phyloP scores from a whole-genome alignment of 192 early-diverging fungal species.

The Coemansia umbellata region DNA sequence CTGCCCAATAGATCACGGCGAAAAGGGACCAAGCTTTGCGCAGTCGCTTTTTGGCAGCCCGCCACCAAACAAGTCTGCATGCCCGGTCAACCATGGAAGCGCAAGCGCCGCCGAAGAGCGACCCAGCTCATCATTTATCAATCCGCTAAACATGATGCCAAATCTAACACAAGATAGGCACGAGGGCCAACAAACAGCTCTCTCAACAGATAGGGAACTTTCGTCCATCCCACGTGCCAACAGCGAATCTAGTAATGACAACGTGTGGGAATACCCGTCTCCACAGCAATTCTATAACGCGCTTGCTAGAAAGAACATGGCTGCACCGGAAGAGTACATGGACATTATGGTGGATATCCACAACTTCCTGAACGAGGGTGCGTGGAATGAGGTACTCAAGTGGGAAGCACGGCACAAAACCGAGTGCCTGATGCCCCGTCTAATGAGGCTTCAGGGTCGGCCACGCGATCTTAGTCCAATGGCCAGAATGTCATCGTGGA shows the following conservation, averaged over 20 bases:
- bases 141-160: constrained; percentile 92
- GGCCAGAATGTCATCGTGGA: constrained; percentile 48
- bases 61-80: constrained; percentile 11
- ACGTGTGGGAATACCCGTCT: constrained; percentile 81
- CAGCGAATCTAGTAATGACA: constrained; percentile 23
- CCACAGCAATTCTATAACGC: constrained; percentile 91
- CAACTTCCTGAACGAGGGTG: constrained; percentile 95
- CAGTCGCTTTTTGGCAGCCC: constrained; percentile 18
- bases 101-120: neutral
- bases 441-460: constrained; percentile 80
- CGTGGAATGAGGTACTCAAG: constrained; percentile 90
- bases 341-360: constrained; percentile 96
- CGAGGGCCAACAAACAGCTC: constrained; percentile 58
- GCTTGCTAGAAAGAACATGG: constrained; percentile 78
- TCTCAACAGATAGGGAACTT: constrained; percentile 76
- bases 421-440: constrained; percentile 61
- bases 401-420: constrained; percentile 67
- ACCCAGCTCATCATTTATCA: constrained; percentile 57
- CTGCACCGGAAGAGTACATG: constrained; percentile 76
- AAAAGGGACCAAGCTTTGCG: constrained; percentile 19
- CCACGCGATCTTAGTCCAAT: constrained; percentile 75
- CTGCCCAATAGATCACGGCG: constrained; percentile 29
- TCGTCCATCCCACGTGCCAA: constrained; percentile 65
- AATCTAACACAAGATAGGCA: constrained; percentile 63
- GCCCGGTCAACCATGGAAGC: constrained; percentile 55